Base-by-base conservation (phyloP, 371 early-diverging fungal genomes). In the Mortierella sp. region DNA sequence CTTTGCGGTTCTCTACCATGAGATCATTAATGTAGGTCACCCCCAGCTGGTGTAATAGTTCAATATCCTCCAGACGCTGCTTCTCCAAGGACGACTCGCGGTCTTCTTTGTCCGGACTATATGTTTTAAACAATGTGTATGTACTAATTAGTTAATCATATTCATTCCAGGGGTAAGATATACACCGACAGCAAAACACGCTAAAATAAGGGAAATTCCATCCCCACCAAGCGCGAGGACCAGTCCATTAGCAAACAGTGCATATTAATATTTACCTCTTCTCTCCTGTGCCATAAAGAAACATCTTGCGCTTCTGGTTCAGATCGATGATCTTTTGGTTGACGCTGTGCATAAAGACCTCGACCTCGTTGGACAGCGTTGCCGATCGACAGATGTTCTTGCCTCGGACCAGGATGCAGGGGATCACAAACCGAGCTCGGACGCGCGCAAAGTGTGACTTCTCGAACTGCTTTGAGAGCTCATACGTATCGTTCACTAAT, bases 1-100 rank as follows among this genome's bases (percentile, higher is more conserved):
- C 83, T 83, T 83, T 83, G 50, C 83, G 83, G 43, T 83, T 83
- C 72, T 83, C 83, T 0, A 83, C 83, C 83, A 83, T 83, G 37
- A 83, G 79, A 37, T 83, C 83, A 41, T 83, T 83, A 64, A 83
- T 83, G 47, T 78, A 83, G n/a, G 83, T 67, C 44, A 83, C 83
- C n/a, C 83, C 83, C 5, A 83, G 67, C 10, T 75, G 78, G 45
- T 72, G 83, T 43, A 83, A 64, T 52, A 83, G n/a, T 45, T 75
- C 83, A 50, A 83, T 83, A 26, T 83, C 83, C 26, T 83, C 83
- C 50, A 72, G 19, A 0, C 83, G 72, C 45, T 83, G 83, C 58
- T 75, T 78, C 50, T 78, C 79, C 22, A 83, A 55, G 1, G 83
- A 83, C 1, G 83, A 78, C 70, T 83, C 83, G 9, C 79, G 83